These are phyloP conservation scores for Fonsecaea pedrosoi DNA, from an alignment of 2,329 filamentous ascomycete species.

Conservation along the genomic window DNA sequence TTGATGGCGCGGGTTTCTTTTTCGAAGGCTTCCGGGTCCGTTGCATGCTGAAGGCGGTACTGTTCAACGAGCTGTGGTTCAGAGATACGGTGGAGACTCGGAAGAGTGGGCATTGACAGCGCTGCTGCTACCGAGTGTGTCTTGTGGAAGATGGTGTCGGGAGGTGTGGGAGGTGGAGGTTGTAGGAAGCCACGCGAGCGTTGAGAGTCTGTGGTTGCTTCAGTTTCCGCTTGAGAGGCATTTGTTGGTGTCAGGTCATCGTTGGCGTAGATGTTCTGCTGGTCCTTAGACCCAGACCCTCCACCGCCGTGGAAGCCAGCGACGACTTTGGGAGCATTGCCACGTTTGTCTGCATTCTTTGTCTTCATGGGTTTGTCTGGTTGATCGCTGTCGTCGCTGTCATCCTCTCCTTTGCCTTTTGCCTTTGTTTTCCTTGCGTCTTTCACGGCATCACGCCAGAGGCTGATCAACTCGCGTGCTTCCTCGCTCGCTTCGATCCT, in stretches of 20 bases:
- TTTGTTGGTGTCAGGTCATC: not conserved
- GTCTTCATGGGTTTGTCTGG: not conserved
- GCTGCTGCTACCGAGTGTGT: conserved; percentile 4
- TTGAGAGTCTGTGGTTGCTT: not conserved
- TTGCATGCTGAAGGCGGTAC: conserved; percentile 27
- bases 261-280: not conserved
- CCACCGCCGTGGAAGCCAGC: not conserved
- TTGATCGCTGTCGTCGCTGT: conserved; percentile 2
- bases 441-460: conserved; percentile 8
- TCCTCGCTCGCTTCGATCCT: conserved; percentile 21
- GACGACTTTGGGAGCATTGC: not conserved
- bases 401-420: not conserved
- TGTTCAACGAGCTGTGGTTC: conserved; percentile 28
- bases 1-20: conserved; percentile 29
- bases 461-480: conserved; percentile 23
- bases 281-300: not conserved
- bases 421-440: conserved; percentile 8
- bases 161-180: conserved; percentile 30
- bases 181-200: conserved; percentile 3
- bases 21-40: conserved; percentile 25
- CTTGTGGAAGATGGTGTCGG: conserved; percentile 12
- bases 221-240: conserved; percentile 10
- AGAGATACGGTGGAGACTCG: conserved; percentile 24
- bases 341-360: not conserved
- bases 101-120: conserved; percentile 33